Evolutionary conservation across 495 filamentous ascomycete genomes (phyloP).

Genomic region (Pyronema domesticum): DNA sequence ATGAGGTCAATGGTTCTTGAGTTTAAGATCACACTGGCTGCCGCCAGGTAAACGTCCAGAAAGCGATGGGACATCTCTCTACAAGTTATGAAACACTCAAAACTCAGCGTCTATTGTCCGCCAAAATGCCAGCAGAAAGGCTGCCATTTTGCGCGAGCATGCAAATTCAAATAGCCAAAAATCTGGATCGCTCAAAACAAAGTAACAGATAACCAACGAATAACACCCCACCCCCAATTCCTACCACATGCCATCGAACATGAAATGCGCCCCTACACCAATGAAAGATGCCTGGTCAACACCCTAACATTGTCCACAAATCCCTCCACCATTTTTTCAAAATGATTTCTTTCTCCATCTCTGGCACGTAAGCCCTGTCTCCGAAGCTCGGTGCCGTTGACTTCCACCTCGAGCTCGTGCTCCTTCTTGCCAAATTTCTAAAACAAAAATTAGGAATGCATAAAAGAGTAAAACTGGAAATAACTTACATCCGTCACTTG

Average conservation of each 20-base stretch:
- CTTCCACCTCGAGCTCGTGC: conserved; percentile 78
- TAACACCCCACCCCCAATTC: not conserved
- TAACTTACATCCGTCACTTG: conserved; percentile 57
- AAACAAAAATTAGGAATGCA: conserved; percentile 1
- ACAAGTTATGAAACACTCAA: too few species aligned
- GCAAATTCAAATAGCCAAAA: not conserved
- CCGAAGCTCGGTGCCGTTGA: conserved; percentile 46
- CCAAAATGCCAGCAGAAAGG: too few species aligned
- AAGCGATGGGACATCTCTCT: too few species aligned
- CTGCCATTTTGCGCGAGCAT: too few species aligned
- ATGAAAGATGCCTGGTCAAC: conserved; percentile 22
- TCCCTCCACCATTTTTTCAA: conserved; percentile 56
- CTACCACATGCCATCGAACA: not conserved
- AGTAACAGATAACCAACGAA: not conserved
- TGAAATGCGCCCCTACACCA: not conserved
- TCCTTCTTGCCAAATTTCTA: conserved; percentile 44
- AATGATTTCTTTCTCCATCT: conserved; percentile 43
- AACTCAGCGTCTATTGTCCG: too few species aligned
- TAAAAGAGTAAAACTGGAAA: not conserved
- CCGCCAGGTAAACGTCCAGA: too few species aligned
- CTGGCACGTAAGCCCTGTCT: conserved; percentile 48
- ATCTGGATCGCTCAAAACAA: not conserved
- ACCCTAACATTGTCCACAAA: conserved; percentile 70
- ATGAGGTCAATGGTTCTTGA: too few species aligned
- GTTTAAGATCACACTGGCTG: too few species aligned